Base-by-base conservation (phyloP, 2,329 filamentous ascomycete genomes). In the Pyrenophora seminiperda region DNA sequence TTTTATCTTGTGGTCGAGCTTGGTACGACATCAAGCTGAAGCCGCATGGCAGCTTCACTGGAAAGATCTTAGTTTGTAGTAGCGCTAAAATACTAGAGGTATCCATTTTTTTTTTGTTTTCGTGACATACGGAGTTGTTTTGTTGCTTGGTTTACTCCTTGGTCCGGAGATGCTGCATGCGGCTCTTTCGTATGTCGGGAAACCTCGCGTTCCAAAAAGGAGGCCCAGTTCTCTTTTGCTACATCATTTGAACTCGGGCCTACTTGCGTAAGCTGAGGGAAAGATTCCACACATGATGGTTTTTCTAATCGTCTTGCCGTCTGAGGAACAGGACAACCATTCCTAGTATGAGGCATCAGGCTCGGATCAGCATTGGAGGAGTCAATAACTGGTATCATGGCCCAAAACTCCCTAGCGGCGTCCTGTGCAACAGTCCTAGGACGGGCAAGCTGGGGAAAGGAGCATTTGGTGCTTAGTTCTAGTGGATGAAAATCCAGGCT, bases 391-490 rank as follows among this genome's bases (percentile, higher is more conserved):
- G 42, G 42, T 14, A 37, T 45, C 10, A n/a, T 45, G 32, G 42
- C 32, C 33, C 42, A 45, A 38, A 45, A 45, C 13, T 37, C 32
- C 22, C 34, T 37, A 45, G 42, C 19, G 14, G 32, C 32, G 10
- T 19, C 7, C 42, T 45, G 42, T 45, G 14, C 33, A 34, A 30
- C 31, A 14, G 15, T 30, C 32, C 34, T 45, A 29, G 42, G 42
- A 45, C n/a, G 18, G 24, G 19, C 42, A 29, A 45, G 42, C 20
- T 45, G 42, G n/a, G 33, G 42, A 38, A 45, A 45, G 14, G 32
- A 45, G n/a, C 19, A 38, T 27, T 29, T 10, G 11, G 24, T 24
- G 32, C 20, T 14, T 19, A 29, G 20, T 19, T 38, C 32, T 30
- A 45, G 20, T 18, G 32, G 11, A 19, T 38, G 32, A n/a, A 22